Percentiles rank a stretch among this genome's conserved stretches.
Evolutionary conservation across 768 basidiomycete species (phyloP).

Genomic region (Tricholoma furcatifolium): DNA sequence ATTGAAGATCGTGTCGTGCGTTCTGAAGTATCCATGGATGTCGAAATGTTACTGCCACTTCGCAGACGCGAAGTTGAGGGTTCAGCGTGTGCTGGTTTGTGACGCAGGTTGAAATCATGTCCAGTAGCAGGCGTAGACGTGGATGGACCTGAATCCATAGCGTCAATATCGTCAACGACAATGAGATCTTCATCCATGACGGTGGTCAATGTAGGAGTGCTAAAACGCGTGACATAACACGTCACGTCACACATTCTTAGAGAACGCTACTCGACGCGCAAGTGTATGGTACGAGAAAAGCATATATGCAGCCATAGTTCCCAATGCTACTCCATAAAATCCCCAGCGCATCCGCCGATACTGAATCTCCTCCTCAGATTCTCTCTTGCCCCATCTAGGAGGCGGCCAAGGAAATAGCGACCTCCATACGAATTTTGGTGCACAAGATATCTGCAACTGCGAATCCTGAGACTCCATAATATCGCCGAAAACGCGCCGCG

Average conservation of each 20-base stretch:
- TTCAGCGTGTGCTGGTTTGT: slow-evolving; percentile 23
- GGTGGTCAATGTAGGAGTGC: not conserved
- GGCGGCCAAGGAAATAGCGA: slow-evolving; percentile 37
- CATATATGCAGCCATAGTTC: slow-evolving; percentile 40
- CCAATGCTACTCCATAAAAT: slow-evolving; percentile 48
- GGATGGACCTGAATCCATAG: slow-evolving; percentile 33
- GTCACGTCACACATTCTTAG: not conserved
- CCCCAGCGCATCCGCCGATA: slow-evolving; percentile 52
- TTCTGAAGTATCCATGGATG: slow-evolving; percentile 35
- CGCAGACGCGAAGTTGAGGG: slow-evolving; percentile 33
- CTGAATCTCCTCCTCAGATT: slow-evolving; percentile 42
- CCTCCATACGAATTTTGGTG: slow-evolving; percentile 29
- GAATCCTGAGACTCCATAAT: slow-evolving; percentile 21
- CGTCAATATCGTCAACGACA: slow-evolving; percentile 58
- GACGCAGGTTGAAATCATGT: slow-evolving; percentile 18
- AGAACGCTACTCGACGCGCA: not conserved
- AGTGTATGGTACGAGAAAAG: slow-evolving; percentile 19
- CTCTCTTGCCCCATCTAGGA: slow-evolving; percentile 13
- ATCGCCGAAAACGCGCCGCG: slow-evolving; percentile 44
- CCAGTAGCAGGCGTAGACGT: slow-evolving; percentile 17
- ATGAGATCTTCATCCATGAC: slow-evolving; percentile 62
- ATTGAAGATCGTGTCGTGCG: slow-evolving; percentile 59
- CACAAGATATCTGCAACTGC: slow-evolving; percentile 11
- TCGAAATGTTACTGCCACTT: slow-evolving; percentile 29
- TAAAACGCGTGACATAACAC: not conserved